Evolutionary conservation across 352 stramenopile genomes (phyloP), one percentile per base, ranked within the genome.

Genomic region (Phytophthora sansomeana): DNA sequence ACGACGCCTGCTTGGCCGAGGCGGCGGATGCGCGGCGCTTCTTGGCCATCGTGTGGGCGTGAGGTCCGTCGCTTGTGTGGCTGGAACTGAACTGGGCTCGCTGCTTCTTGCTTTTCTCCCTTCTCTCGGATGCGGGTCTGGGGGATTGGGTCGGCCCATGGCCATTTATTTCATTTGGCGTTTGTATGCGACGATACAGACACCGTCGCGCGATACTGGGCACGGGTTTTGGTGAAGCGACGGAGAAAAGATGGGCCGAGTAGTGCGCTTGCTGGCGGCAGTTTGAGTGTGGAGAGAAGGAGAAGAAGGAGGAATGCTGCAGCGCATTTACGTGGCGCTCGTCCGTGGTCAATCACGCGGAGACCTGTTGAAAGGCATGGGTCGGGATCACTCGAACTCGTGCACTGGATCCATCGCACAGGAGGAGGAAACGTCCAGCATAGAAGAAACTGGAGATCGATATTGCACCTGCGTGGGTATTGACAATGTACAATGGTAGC

Each of bases 21-120:
- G 52, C 29, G 7, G 44, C 43, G 41, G 62, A 49, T n/a, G 66
- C 49, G 61, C 73, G 73, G 36, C 73, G 73, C 62, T 81, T 81
- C 46, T 72, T 77, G 24, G 73, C 61, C 73, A 81, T 81, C 46
- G 10, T 38, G 46, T 24, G 21, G 21, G 21, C 21, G 21, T 1
- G 21, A 24, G 21, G 36, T 48, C 39, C 11, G 35, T 47, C 35
- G 50, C 38, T 72, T 62, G n/a, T 63, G 47, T 19, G 39, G 36
- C 38, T 66, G 38, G 61, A 72, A 64, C 42, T 72, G 67, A 63
- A 66, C 62, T 71, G 62, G 49, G 43, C 19, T 16, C 32, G 30
- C 33, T 10, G 24, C 59, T 46, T 53, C 51, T 24, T 24, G 21
- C 21, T 24, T 16, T 51, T 13, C 32, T 55, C 41, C 39, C 55